Evolutionary conservation across 805 yeast species (phyloP), one percentile per base, ranked within the genome.

Genomic region (Yarrowia porcina): DNA sequence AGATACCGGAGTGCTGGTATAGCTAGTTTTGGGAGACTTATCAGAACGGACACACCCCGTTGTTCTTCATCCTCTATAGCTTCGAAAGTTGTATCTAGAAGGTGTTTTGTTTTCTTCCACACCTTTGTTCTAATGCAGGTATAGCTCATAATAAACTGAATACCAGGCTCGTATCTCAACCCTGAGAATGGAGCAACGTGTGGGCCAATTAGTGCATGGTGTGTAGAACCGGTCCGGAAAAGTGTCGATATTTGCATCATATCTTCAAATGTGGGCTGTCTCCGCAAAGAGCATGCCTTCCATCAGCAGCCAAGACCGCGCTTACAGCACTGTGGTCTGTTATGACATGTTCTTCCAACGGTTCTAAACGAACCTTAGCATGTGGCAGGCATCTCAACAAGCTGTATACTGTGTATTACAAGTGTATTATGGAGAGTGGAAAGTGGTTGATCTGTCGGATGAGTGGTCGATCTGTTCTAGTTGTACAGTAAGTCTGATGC

Each of bases 321-420:
- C 36, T 45, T 45, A 45, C 36, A 45, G 52, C 15, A 20, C 25
- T 45, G 36, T 45, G 52, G 27, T 45, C 36, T 45, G 52, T 45
- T 45, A 45, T 45, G 52, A 45, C 52, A 45, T 45, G 52, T 45
- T 45, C 52, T 45, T 30, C 18, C 52, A 45, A 45, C 52, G 52
- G 52, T 30, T 45, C 36, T 45, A 30, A 28, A 30, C 52, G 20
- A 45, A 45, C 52, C 52, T 45, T 45, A 13, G 21, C 13, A 28
- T 17, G 50, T 45, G 35, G 50, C 35, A 28, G 32, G 3, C 3
- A 5, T 21, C n/a, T n/a, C n/a, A n/a, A n/a, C n/a, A n/a, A n/a
- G n/a, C n/a, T n/a, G n/a, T n/a, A n/a, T n/a, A n/a, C n/a, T n/a
- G n/a, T n/a, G n/a, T n/a, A n/a, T n/a, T n/a, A n/a, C n/a, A n/a